Evolutionary conservation across 148 eudicot genomes (phyloP).

Genomic region (Rhododendron ferrugineum): DNA sequence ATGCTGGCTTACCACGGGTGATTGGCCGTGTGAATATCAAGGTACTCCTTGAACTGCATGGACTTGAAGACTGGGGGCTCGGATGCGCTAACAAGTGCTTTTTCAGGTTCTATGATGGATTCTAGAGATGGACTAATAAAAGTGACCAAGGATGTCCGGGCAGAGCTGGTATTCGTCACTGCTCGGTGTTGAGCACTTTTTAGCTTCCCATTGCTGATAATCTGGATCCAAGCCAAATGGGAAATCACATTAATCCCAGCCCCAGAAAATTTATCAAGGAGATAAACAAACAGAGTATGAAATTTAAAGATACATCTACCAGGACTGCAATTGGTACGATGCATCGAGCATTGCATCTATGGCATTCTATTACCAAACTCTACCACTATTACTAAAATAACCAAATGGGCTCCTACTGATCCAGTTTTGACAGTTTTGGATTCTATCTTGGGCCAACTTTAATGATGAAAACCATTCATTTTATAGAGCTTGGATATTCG

Average conservation of each 20-base stretch:
- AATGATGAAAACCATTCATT: not conserved
- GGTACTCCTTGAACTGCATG: conserved; percentile 22
- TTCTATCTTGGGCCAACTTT: not conserved
- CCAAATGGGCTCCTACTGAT: not conserved
- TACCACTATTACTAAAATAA: too few species aligned
- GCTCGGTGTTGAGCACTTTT: conserved; percentile 11
- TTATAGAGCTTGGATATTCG: not conserved
- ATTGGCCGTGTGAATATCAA: not conserved
- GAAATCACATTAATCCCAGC: not conserved
- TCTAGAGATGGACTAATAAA: conserved; percentile 23
- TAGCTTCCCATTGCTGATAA: conserved; percentile 28
- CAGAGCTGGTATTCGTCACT: conserved; percentile 14
- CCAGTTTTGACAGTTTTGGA: not conserved
- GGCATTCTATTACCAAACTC: not conserved
- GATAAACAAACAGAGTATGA: not conserved
- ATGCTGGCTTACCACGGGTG: not conserved
- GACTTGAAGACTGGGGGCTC: conserved; percentile 24
- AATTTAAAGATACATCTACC: not conserved
- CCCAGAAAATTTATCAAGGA: not conserved
- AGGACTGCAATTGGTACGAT: not conserved
- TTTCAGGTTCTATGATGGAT: conserved; percentile 27
- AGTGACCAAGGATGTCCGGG: conserved; percentile 27
- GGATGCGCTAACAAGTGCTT: conserved; percentile 15
- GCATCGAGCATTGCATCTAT: not conserved
- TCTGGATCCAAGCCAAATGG: not conserved